phyloP scores from a whole-genome alignment of 306 rosid genomes.

The Fragaria vesca region DNA sequence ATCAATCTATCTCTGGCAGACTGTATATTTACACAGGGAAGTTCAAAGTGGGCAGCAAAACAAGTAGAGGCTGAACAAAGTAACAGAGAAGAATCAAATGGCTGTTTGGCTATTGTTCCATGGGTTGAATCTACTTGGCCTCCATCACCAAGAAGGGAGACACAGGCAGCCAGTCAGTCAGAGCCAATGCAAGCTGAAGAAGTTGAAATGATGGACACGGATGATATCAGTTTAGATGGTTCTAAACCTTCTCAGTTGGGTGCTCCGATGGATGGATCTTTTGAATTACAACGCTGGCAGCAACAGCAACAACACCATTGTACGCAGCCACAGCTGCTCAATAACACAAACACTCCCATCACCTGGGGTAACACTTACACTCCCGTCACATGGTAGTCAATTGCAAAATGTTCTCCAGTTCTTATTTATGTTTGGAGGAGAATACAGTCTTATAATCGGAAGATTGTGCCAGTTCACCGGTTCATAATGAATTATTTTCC shows the following conservation, averaged over 20 bases:
- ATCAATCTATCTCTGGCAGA: conserved; percentile 14
- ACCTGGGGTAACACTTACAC: conserved; percentile 21
- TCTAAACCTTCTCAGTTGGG: background rate
- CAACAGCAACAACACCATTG: conserved; percentile 20
- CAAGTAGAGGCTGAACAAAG: background rate
- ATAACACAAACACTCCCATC: conserved; percentile 19
- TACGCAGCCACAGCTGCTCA: conserved; percentile 19
- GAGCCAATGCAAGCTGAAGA: conserved; percentile 31
- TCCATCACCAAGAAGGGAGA: conserved; percentile 7
- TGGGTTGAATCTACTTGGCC: conserved; percentile 35
- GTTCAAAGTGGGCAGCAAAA: conserved; percentile 12
- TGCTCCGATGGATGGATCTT: conserved; percentile 10
- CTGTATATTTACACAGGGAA: conserved; percentile 20
- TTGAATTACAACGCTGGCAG: conserved; percentile 31
- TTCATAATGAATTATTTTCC: background rate
- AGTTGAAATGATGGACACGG: conserved; percentile 49
- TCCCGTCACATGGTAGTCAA: conserved; percentile 21
- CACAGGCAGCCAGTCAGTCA: conserved; percentile 13
- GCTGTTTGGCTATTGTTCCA: conserved; percentile 43
- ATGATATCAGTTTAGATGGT: conserved; percentile 2
- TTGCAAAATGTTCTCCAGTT: background rate
- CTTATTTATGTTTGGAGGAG: too few species aligned
- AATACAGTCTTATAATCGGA: background rate
- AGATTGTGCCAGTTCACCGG: background rate
- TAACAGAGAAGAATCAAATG: conserved; percentile 28